phyloP scores from a whole-genome alignment of 208 protist species.

The Crithidia acanthocephali region DNA sequence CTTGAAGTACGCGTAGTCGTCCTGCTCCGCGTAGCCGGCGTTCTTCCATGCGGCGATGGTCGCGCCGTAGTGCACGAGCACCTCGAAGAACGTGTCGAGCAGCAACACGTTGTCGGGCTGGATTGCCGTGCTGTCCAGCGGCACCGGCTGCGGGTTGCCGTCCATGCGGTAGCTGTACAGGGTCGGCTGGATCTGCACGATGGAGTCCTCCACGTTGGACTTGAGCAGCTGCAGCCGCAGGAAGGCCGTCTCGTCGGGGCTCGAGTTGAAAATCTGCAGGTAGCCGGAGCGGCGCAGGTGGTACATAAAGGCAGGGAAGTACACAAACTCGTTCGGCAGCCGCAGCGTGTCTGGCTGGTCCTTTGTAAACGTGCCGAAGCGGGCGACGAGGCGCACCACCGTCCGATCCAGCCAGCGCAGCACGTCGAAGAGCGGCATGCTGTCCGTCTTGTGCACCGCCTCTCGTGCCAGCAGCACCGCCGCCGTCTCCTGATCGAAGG shows the following conservation, averaged over 20 bases:
- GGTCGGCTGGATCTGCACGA: slow-evolving; percentile 99
- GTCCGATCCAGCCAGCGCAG: slow-evolving; percentile 98
- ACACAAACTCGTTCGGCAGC: slow-evolving; percentile 92
- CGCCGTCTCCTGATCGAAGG: slow-evolving; percentile 98
- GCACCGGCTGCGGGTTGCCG: slow-evolving; percentile 85
- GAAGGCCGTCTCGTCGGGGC: slow-evolving; percentile 98
- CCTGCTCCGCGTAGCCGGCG: slow-evolving; percentile 93
- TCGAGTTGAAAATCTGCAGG: slow-evolving; percentile 97
- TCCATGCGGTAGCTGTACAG: slow-evolving; percentile 97
- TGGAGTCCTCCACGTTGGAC: slow-evolving; percentile 93
- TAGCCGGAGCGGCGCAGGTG: slow-evolving; percentile 98
- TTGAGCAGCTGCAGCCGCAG: slow-evolving; percentile 96
- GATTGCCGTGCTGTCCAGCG: slow-evolving; percentile 92
- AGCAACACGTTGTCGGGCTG: slow-evolving; percentile 96
- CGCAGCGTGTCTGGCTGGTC: slow-evolving; percentile 92
- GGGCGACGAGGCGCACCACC: slow-evolving; percentile 97
- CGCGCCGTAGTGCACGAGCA: slow-evolving; percentile 97
- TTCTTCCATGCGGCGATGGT: slow-evolving; percentile 96
- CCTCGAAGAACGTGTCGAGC: slow-evolving; percentile 99
- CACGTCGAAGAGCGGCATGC: slow-evolving; percentile 97
- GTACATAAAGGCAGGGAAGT: slow-evolving; percentile 99
- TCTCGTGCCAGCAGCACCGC: slow-evolving; percentile 97
- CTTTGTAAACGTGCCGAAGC: slow-evolving; percentile 94
- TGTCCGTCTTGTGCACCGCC: slow-evolving; percentile 96
- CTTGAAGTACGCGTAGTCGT: slow-evolving; percentile 95